Evolutionary conservation across 306 rosid genomes (phyloP).

Genomic region (Malus sieversii): DNA sequence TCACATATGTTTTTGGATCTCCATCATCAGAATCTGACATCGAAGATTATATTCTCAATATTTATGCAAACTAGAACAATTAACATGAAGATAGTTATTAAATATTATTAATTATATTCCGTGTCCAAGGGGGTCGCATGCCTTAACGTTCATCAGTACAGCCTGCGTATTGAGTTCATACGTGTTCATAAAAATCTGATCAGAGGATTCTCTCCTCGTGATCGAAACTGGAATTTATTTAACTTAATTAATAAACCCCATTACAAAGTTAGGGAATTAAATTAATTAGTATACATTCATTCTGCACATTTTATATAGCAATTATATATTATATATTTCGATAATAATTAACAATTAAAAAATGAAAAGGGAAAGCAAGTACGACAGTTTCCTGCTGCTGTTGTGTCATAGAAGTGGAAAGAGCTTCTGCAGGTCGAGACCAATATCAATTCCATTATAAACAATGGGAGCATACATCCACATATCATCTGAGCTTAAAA

Average conservation of each 20-base stretch:
- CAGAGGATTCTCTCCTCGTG: conserved; percentile 31
- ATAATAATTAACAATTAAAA: conserved; percentile 6
- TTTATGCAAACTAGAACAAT: neutral
- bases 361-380: neutral
- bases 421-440: conserved; percentile 35
- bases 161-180: neutral
- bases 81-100: neutral
- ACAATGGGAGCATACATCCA: conserved; percentile 98
- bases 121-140: neutral
- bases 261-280: conserved; percentile 24
- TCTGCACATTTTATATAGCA: neutral
- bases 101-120: neutral
- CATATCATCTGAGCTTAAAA: conserved; percentile 77
- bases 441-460: conserved; percentile 83
- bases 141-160: neutral
- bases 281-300: neutral
- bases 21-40: neutral
- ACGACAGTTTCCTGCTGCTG: conserved; percentile 10
- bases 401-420: conserved; percentile 37
- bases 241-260: conserved; percentile 20
- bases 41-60: neutral
- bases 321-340: conserved; percentile 1
- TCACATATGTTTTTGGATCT: neutral
- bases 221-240: conserved; percentile 28
- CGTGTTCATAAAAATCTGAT: conserved; percentile 2